Evolutionary conservation across 2,329 filamentous ascomycete species (phyloP), one percentile per base, ranked within the genome.

Genomic region (Tolypocladium ovalisporum): DNA sequence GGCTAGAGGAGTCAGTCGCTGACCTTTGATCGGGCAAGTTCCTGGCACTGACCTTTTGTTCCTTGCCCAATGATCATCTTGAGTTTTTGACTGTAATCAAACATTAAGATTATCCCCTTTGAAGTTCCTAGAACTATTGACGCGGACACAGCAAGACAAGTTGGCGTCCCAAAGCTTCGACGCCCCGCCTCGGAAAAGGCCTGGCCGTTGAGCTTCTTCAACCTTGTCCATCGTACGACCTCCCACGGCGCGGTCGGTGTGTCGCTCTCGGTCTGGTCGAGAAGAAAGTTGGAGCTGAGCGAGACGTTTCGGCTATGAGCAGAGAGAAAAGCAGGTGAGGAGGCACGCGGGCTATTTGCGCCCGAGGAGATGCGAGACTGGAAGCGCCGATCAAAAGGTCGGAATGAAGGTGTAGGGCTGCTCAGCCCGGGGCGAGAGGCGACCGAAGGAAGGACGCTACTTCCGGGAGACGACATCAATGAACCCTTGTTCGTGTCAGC

Each of bases 51-150:
- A 89, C 89, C 88, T 79, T 94, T 96, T 1, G 92, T 96, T 37
- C 93, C 92, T 36, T 89, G 88, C 2, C 94, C 94, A 62, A 99
- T 90, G 58, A 97, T 96, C 65, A 89, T 87, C 73, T 96, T 97
- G 58, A 97, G 76, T 64, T 89, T 94, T 73, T 99, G 94, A 70
- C 95, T 90, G 71, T 97, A 97, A 75, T 99, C 95, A 75, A 99
- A 99, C 59, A 97, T 85, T 68, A 99, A 77, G 58, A 97, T 88
- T 71, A 97, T 86, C 56, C 95, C 94, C 72, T 96, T 97, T 4
- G 90, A 89, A 0, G 95, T 99, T 32, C 94, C 94, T 56, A 99
- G 74, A 17, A 92, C 89, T 65, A 99, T 95, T 10, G 86, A 85
- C 3, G 92, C 89, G 61, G 93, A 92, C 53, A 97, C 88, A 44